A percentile compares a stretch with the other conserved stretches of the same genome.
These are phyloP conservation scores for Calvatia gigantea DNA, from an alignment of 768 basidiomycete genomes.

Conservation along the genomic window DNA sequence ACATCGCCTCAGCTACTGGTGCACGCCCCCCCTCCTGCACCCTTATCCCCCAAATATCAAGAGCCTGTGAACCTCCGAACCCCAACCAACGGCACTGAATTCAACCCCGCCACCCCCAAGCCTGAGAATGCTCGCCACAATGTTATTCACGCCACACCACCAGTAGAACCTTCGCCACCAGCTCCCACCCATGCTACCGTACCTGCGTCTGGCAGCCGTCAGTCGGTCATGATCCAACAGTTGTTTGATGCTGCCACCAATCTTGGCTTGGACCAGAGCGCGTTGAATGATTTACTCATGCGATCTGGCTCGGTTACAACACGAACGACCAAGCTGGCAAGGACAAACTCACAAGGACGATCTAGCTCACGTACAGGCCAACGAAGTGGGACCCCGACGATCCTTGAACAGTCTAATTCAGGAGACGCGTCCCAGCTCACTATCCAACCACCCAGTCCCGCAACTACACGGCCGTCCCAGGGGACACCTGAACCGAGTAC, in stretches of 20 bases:
- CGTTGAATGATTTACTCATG: slow-evolving; percentile 64
- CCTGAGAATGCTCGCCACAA: slow-evolving; percentile 7
- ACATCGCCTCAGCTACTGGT: slow-evolving; percentile 27
- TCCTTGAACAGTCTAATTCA: slow-evolving; percentile 4
- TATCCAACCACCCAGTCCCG: slow-evolving; percentile 3
- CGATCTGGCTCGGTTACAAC: slow-evolving; percentile 60
- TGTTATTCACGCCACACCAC: slow-evolving; percentile 13
- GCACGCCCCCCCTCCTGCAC: slow-evolving; percentile 18
- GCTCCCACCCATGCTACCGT: slow-evolving; percentile 15
- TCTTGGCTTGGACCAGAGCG: slow-evolving; percentile 71
- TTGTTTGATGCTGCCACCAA: slow-evolving; percentile 73
- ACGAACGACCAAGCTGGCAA: slow-evolving; percentile 40
- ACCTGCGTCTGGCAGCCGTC: slow-evolving; percentile 20
- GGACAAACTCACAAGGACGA: slow-evolving; percentile 37
- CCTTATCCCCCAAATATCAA: slow-evolving; percentile 8
- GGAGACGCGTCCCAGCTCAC: slow-evolving; percentile 9
- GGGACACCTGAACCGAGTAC: slow-evolving; percentile 10
- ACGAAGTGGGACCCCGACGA: background rate
- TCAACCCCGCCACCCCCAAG: slow-evolving; percentile 15
- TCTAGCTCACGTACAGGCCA: slow-evolving; percentile 24
- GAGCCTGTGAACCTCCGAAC: slow-evolving; percentile 13
- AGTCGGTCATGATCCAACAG: slow-evolving; percentile 57
- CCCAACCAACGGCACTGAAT: slow-evolving; percentile 14
- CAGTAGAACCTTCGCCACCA: slow-evolving; percentile 11
- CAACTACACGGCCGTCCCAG: slow-evolving; percentile 3